phyloP scores from a whole-genome alignment of 345 rosid species.

The Lepidium sativum region DNA sequence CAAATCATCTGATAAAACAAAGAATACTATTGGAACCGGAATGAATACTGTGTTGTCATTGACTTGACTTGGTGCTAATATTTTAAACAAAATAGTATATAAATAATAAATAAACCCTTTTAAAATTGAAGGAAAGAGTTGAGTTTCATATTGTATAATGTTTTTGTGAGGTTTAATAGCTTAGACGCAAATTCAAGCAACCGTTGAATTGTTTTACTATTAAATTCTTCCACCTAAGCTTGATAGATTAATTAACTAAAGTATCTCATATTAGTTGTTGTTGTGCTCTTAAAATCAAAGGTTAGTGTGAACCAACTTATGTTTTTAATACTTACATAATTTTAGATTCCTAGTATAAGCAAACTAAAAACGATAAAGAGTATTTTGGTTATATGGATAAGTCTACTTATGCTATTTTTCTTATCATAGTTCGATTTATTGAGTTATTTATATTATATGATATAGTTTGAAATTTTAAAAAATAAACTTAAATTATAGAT shows the following conservation, averaged over 20 bases:
- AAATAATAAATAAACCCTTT: not conserved
- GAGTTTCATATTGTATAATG: not conserved
- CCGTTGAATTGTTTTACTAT: slow-evolving; percentile 21
- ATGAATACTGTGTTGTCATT: slow-evolving; percentile 21
- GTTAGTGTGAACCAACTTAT: slow-evolving; percentile 28
- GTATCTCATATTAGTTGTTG: slow-evolving; percentile 14
- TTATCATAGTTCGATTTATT: too few relatives aligned
- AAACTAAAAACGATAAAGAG: not conserved
- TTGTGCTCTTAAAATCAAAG: slow-evolving; percentile 17
- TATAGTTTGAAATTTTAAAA: too few relatives aligned
- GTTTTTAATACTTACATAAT: not conserved
- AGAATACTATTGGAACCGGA: not conserved
- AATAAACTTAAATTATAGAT: too few relatives aligned
- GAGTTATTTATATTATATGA: too few relatives aligned
- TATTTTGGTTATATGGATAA: too few relatives aligned
- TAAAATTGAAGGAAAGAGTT: slow-evolving; percentile 11
- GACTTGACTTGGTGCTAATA: slow-evolving; percentile 29
- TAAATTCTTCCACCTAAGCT: slow-evolving; percentile 12
- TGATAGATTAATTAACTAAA: slow-evolving; percentile 9
- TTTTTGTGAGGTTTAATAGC: slow-evolving; percentile 13
- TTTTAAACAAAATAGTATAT: not conserved
- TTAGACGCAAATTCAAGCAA: slow-evolving; percentile 29
- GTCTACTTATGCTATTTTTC: too few relatives aligned
- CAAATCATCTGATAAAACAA: slow-evolving; percentile 6
- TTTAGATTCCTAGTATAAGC: not conserved